Evolutionary conservation across 768 basidiomycete species (phyloP), one percentile per base, ranked within the genome.

Genomic region (Butyriboletus loyo): DNA sequence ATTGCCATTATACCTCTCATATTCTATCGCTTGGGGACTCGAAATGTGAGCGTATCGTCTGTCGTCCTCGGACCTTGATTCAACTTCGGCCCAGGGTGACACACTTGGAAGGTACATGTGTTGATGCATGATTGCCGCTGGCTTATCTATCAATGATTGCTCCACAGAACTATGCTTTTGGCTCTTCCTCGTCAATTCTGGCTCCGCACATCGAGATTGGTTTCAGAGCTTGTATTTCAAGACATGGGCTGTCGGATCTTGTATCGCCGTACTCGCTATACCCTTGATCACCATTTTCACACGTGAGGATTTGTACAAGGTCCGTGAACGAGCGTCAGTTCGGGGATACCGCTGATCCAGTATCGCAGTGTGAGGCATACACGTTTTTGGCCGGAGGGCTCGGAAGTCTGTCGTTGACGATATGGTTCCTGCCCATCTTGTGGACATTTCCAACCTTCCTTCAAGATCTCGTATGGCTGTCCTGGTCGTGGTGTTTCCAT

Each of bases 101-200:
- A 1, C 89, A 91, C 68, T 67, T 90, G 59, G 88, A 91, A 83
- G 88, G 88, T 87, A 54, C 19, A 24, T 31, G 9, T 45, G 24
- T 5, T 17, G 31, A 38, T 42, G 15, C 13, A 21, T 24, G 24
- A 17, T 43, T 28, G n/a, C 11, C 24, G 11, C 34, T 1, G 1
- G 45, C 46, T 51, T 37, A 53, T 45, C 46, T 19, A 37, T 49
- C 38, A 25, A 43, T 24, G 8, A 34, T n/a, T 7, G 11, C 10
- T 36, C 30, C 21, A 8, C 52, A 90, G 90, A 93, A 60, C 75
- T 92, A 0, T 92, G 88, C 61, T 93, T 93, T 66, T 92, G 91
- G 90, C 71, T 92, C 13, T 93, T 89, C 72, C 79, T 93, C 34
- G 74, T 92, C 44, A 87, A 87, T 51, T 74, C 86, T 1, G 74